Conservation (phyloP, 1,139 yeast species). For the Blastobotrys proliferans region DNA sequence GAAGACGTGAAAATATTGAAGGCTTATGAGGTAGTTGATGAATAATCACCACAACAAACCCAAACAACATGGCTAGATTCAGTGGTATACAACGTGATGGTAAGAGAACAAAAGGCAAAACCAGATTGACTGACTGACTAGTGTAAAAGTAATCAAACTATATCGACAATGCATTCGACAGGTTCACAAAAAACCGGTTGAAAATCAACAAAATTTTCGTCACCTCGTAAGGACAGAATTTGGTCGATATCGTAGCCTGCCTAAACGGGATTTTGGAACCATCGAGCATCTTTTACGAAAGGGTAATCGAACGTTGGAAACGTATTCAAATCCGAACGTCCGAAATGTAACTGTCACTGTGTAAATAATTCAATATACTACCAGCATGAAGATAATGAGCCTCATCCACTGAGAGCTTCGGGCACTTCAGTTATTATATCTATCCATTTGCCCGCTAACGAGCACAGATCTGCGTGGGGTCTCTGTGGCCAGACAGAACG, state of each 20-base stretch:
- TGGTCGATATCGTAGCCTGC: conserved; percentile 50
- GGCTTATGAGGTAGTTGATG: conserved; percentile 16
- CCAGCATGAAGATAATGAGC: not conserved
- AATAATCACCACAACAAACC: not conserved
- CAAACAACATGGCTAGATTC: conserved; percentile 19
- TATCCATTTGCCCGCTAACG: too few relatives aligned
- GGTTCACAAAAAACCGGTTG: conserved; percentile 33
- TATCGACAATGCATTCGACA: conserved; percentile 38
- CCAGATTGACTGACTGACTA: not conserved
- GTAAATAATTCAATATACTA: not conserved
- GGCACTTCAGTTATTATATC: too few relatives aligned
- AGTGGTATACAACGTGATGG: conserved; percentile 34
- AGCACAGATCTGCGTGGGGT: too few relatives aligned
- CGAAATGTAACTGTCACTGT: conserved; percentile 24
- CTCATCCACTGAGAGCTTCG: too few relatives aligned
- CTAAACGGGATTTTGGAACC: conserved; percentile 78
- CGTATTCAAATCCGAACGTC: conserved; percentile 49
- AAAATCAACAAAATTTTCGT: conserved; percentile 28
- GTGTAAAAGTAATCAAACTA: conserved; percentile 30
- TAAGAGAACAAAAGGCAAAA: conserved; percentile 14
- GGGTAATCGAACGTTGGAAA: conserved; percentile 69
- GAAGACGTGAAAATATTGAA: conserved; percentile 23
- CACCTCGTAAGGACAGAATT: conserved; percentile 55
- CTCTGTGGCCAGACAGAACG: too few relatives aligned
- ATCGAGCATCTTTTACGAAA: conserved; percentile 79